phyloP scores from a whole-genome alignment of 768 basidiomycete species.

The Tricholoma saponaceum region DNA sequence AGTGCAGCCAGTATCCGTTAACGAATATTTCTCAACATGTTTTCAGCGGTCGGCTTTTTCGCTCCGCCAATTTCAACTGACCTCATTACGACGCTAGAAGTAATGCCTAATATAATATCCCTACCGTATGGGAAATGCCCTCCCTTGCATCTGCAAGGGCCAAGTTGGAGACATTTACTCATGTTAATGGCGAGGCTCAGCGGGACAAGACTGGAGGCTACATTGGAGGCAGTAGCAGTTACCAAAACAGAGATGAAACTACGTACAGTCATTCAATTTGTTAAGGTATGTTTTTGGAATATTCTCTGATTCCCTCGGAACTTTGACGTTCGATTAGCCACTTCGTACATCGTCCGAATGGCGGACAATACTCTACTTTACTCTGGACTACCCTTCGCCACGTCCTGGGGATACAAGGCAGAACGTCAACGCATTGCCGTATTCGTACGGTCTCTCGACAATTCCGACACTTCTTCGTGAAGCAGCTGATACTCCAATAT shows the following conservation, averaged over 20 bases:
- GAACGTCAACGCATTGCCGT: conserved; percentile 65
- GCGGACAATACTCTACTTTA: conserved; percentile 75
- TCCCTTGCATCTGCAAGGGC: conserved; percentile 69
- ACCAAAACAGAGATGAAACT: conserved; percentile 54
- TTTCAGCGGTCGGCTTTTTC: conserved; percentile 63
- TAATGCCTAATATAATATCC: conserved; percentile 71
- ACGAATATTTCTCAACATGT: conserved; percentile 1
- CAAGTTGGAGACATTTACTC: conserved; percentile 69
- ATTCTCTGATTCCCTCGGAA: background rate
- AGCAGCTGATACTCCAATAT: conserved; percentile 55
- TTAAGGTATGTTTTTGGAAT: conserved; percentile 47
- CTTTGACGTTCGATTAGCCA: conserved; percentile 34
- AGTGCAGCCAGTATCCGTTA: conserved; percentile 26
- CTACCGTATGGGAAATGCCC: conserved; percentile 67
- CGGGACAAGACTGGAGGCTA: conserved; percentile 66
- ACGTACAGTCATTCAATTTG: conserved; percentile 75
- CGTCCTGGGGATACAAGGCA: conserved; percentile 34
- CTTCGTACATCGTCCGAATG: conserved; percentile 58
- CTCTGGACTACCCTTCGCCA: conserved; percentile 66
- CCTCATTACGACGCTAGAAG: conserved; percentile 42
- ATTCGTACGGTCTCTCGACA: conserved; percentile 60
- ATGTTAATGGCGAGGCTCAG: conserved; percentile 73
- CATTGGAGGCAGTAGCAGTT: conserved; percentile 59
- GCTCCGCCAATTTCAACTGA: conserved; percentile 49
- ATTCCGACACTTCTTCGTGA: conserved; percentile 62